These are phyloP conservation scores for Reticulascus tulasneorum DNA, from an alignment of 2,329 filamentous ascomycete genomes.

Conservation along the genomic window DNA sequence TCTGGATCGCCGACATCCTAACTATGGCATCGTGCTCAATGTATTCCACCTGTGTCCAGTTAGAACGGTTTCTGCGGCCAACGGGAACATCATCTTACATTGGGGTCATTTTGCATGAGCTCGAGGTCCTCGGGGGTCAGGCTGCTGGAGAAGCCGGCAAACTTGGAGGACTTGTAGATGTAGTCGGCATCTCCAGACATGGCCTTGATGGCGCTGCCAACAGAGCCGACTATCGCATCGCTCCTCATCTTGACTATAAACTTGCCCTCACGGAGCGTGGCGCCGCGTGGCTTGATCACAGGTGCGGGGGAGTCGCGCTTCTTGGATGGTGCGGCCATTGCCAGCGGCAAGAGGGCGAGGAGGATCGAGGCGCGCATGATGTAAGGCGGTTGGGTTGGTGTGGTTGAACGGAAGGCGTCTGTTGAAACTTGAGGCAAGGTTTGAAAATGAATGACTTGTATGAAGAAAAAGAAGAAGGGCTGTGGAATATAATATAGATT, in stretches of 20 bases:
- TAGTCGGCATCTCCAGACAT: conserved; percentile 28
- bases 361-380: conserved; percentile 10
- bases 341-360: conserved; percentile 9
- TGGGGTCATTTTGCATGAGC: conserved; percentile 20
- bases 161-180: conserved; percentile 21
- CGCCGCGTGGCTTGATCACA: conserved; percentile 26
- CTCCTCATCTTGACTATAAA: conserved; percentile 34
- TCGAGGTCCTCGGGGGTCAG: conserved; percentile 20
- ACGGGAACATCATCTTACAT: conserved; percentile 16
- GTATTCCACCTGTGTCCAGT: conserved; percentile 31
- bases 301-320: conserved; percentile 29
- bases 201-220: conserved; percentile 19
- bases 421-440: too few species aligned
- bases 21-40: conserved; percentile 37
- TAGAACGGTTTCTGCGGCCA: neutral
- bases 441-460: too few species aligned
- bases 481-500: too few species aligned
- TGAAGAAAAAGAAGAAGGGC: too few species aligned
- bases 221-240: conserved; percentile 16
- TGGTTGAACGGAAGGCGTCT: too few species aligned
- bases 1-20: conserved; percentile 27
- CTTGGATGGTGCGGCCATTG: conserved; percentile 7
- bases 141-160: conserved; percentile 24
- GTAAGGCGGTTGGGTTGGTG: neutral
- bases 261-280: conserved; percentile 27